phyloP scores from a whole-genome alignment of 345 rosid species.

The Aurinia saxatilis region DNA sequence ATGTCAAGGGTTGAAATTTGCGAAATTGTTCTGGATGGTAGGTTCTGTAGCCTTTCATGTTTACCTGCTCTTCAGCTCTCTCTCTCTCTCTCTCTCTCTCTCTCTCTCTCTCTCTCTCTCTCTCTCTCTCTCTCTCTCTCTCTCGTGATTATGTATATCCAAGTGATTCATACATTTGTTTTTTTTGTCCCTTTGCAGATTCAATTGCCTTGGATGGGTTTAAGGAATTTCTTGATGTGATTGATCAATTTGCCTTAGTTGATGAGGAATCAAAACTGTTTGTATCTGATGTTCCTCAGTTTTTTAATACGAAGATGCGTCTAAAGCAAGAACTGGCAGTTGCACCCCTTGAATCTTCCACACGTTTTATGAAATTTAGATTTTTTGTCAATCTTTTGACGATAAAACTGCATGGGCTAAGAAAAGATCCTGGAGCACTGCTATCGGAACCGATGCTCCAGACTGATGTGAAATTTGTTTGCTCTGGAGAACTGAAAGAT shows the following conservation, averaged over 20 bases:
- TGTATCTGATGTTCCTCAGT: conserved; percentile 48
- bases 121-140: conserved; percentile 10
- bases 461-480: conserved; percentile 49
- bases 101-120: conserved; percentile 1
- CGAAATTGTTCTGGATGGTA: conserved; percentile 67
- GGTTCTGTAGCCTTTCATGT: conserved; percentile 16
- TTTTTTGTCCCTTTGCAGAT: conserved; percentile 39
- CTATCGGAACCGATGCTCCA: conserved; percentile 48
- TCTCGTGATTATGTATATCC: background rate
- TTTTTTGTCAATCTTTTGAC: conserved; percentile 46
- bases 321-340: conserved; percentile 31
- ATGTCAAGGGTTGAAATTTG: conserved; percentile 57
- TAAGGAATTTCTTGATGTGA: conserved; percentile 45
- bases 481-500: conserved; percentile 51
- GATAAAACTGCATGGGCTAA: conserved; percentile 31
- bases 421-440: conserved; percentile 29
- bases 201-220: conserved; percentile 44
- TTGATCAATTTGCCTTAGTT: conserved; percentile 55
- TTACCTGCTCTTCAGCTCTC: background rate
- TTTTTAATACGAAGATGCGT: conserved; percentile 40
- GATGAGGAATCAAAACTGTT: conserved; percentile 47
- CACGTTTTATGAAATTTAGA: conserved; percentile 34
- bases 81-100: conserved; percentile 2
- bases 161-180: conserved; percentile 4
- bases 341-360: conserved; percentile 31